Evolutionary conservation across 345 rosid species (phyloP), one percentile per base, ranked within the genome.

Genomic region (Excoecaria agallocha): DNA sequence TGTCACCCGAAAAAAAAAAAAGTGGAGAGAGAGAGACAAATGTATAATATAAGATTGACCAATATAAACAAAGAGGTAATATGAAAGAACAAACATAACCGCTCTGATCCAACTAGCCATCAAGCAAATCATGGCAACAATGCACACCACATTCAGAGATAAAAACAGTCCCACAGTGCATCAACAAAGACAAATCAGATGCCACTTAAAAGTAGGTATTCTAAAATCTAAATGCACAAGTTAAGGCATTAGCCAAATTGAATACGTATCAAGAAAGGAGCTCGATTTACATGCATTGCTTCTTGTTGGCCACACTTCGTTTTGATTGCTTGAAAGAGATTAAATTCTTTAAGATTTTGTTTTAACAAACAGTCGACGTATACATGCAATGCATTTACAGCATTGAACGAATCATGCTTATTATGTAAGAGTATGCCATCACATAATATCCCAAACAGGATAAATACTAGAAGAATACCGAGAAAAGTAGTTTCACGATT

Each of bases 401-500:
- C 19, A 51, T 50, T 17, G 20, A 45, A 41, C 24, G 62, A 60
- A 60, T 20, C 35, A 7, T 60, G 49, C 48, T 72, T 48, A 35
- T 12, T 17, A 39, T 5, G 35, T 20, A 20, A 16, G 3, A 56
- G 22, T 30, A 35, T 16, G 49, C 41, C 43, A 30, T 49, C 17
- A 68, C 56, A 50, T 17, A 8, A 51, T 48, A 56, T 30, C 57
- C 41, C 13, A 19, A 57, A 30, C n/a, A 46, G 25, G 43, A 58
- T 43, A 3, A 68, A 4, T 39, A 51, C 8, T 59, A 62, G 60
- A 56, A 43, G 50, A 51, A 19, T 85, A 94, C 97, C 85, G 89
- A 88, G 87, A 78, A 88, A 74, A 91, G 79, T 13, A 91, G 81
- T 82, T 89, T 92, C 77, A 91, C 67, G 60, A 80, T 84, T 24